A percentile compares a stretch with the other conserved stretches of the same genome.
phyloP scores from a whole-genome alignment of 2,329 filamentous ascomycete species.

The Rutstroemia sp. region DNA sequence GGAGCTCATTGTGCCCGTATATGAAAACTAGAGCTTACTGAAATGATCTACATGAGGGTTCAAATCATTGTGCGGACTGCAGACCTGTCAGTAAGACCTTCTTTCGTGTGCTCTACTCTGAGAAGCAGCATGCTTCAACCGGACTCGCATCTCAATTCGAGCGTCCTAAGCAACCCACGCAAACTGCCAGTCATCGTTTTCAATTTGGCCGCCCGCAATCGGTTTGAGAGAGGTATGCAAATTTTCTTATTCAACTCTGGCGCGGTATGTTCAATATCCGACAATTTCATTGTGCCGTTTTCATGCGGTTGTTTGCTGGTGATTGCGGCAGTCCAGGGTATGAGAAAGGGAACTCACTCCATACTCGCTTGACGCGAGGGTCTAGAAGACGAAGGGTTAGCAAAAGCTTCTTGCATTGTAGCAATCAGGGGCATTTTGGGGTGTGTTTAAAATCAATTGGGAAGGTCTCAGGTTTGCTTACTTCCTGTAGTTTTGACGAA shows the following conservation, averaged over 20 bases:
- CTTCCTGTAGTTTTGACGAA: constrained; percentile 11
- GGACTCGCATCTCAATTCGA: not conserved
- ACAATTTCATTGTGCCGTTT: not conserved
- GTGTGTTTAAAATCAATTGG: not conserved
- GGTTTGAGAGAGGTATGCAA: not conserved
- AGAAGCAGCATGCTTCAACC: not conserved
- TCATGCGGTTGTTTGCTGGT: not conserved
- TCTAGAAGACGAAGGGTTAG: not conserved
- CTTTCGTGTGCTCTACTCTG: not conserved
- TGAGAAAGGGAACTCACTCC: constrained; percentile 21
- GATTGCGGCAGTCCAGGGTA: not conserved
- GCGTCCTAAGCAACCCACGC: too few relatives aligned
- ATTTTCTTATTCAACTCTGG: not conserved
- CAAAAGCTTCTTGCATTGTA: not conserved
- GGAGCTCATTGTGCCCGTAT: not conserved
- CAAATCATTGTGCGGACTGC: constrained; percentile 28
- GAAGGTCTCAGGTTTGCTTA: not conserved
- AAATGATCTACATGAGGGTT: constrained; percentile 45
- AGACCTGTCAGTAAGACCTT: not conserved
- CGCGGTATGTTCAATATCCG: not conserved
- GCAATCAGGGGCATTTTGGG: not conserved
- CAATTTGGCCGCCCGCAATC: too few relatives aligned
- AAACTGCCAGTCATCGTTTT: too few relatives aligned
- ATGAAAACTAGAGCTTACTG: constrained; percentile 22
- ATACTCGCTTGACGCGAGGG: constrained; percentile 29